Evolutionary conservation across 805 yeast genomes (phyloP).

Genomic region (Priceomyces medius): DNA sequence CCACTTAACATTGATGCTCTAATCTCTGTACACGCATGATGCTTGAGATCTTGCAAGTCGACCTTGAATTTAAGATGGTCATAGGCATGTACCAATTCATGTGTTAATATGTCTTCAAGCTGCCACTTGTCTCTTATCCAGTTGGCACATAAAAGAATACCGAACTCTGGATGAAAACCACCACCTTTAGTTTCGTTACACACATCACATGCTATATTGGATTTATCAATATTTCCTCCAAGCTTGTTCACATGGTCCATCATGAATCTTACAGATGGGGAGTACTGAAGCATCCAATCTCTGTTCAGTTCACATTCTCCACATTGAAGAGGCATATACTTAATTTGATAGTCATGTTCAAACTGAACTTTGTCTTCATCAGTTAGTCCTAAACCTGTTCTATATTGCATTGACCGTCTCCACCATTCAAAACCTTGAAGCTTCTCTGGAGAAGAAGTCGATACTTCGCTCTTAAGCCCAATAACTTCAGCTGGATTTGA

Average conservation of each 20-base stretch:
- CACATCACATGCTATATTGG: conserved; percentile 69
- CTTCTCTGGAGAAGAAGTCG: conserved; percentile 29
- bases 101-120: conserved; percentile 86
- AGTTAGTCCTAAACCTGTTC: conserved; percentile 65
- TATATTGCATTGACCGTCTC: conserved; percentile 68
- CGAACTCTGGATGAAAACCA: conserved; percentile 89
- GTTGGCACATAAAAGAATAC: conserved; percentile 85
- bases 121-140: conserved; percentile 72
- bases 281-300: conserved; percentile 75
- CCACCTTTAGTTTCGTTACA: conserved; percentile 86
- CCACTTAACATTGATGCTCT: conserved; percentile 92
- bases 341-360: conserved; percentile 53
- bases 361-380: conserved; percentile 53
- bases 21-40: conserved; percentile 96
- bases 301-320: conserved; percentile 67
- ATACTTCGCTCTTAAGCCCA: background rate
- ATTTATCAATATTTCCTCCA: conserved; percentile 46
- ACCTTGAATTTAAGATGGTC: conserved; percentile 87
- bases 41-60: conserved; percentile 79
- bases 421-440: conserved; percentile 72
- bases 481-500: conserved; percentile 3
- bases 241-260: conserved; percentile 73
- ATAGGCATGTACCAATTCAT: conserved; percentile 90
- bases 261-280: conserved; percentile 88
- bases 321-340: conserved; percentile 54